Base-by-base conservation (phyloP, 805 yeast species). In the Saccharomycopsis fibuligera region DNA sequence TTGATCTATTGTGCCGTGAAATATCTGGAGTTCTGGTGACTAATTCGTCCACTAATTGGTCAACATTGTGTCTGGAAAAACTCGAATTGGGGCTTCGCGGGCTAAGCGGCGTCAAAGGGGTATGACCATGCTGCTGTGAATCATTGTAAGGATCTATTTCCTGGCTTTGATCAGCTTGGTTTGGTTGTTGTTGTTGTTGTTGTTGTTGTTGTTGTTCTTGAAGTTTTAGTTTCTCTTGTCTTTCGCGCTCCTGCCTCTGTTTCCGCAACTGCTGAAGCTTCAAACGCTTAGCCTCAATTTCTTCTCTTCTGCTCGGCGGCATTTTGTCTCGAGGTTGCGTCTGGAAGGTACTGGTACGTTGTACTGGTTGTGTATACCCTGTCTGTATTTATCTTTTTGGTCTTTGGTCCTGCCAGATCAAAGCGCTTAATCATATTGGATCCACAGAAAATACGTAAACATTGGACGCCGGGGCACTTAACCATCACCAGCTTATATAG, bases 281-380 rank as follows among this genome's bases (percentile, higher is more conserved):
- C 41, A 42, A 45, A 8, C 53, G 27, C 31, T 52, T 52, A 10
- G 55, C 55, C 47, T 52, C 55, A 19, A 52, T 52, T 33, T 52
- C 55, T 19, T 52, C 55, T 38, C 53, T 41, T 41, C 55, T 33
- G 16, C 51, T 45, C 2, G 29, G 16, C 4, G 45, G 17, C 37
- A 33, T 33, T n/a, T n/a, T n/a, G n/a, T n/a, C n/a, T n/a, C n/a
- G n/a, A n/a, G n/a, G n/a, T n/a, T n/a, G n/a, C n/a, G n/a, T n/a
- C n/a, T n/a, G n/a, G n/a, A n/a, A n/a, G n/a, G n/a, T n/a, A 27
- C 10, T 27, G 31, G 31, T 27, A 27, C 31, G 31, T 27, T 27
- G 12, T 8, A 27, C 8, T 27, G 31, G 31, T 8, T 27, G 12
- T 12, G 31, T 27, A n/a, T n/a, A n/a, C n/a, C n/a, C n/a, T n/a